Percentiles rank a stretch among this genome's conserved stretches.
phyloP scores from a whole-genome alignment of 129 eudicot genomes.

The Erigeron canadensis region DNA sequence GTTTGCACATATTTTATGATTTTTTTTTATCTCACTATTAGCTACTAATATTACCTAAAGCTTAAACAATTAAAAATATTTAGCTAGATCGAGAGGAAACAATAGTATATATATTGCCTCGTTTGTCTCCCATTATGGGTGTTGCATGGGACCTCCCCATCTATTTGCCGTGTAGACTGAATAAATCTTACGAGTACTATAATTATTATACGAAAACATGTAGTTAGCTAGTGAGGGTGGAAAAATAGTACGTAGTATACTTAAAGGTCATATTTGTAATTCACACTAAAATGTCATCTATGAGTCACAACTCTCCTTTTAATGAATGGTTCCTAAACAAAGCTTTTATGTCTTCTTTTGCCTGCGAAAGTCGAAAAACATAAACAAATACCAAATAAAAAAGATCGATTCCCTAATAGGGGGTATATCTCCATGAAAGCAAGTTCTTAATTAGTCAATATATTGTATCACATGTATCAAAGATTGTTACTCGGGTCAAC shows the following conservation, averaged over 20 bases:
- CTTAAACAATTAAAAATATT: neutral
- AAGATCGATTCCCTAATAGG: constrained; percentile 16
- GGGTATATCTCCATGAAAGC: constrained; percentile 20
- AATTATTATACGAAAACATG: neutral
- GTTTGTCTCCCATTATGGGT: constrained; percentile 38
- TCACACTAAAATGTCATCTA: neutral
- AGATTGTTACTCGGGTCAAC: no score
- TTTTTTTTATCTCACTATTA: no score
- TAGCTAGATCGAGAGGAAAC: neutral
- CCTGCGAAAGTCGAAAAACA: constrained; percentile 9
- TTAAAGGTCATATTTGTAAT: constrained; percentile 35
- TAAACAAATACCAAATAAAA: constrained; percentile 8
- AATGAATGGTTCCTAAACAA: constrained; percentile 30
- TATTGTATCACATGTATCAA: no score
- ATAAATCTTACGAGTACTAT: constrained; percentile 2
- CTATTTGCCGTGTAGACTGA: constrained; percentile 21
- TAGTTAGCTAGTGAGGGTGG: neutral
- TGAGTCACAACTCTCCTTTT: constrained; percentile 22
- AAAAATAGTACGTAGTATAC: constrained; percentile 19
- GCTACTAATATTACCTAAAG: no score
- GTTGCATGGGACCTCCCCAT: constrained; percentile 37
- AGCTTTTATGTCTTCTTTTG: constrained; percentile 24
- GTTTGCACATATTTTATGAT: no score
- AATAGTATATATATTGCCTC: constrained; percentile 1
- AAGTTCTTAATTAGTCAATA: no score